Conservation (phyloP, 768 basidiomycete genomes). For the Calocera viscosa region DNA sequence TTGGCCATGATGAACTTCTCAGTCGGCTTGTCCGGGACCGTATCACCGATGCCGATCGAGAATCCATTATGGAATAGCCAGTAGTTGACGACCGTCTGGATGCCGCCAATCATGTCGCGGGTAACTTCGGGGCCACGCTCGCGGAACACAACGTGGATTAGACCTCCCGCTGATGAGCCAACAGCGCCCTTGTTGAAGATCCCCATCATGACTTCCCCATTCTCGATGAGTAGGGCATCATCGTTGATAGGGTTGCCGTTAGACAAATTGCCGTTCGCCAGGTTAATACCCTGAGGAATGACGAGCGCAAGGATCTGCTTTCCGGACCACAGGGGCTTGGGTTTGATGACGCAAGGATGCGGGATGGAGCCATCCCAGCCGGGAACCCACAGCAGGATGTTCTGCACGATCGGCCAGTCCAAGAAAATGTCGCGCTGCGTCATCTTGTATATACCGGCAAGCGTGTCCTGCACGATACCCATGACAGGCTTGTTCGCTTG, state of each 20-base stretch:
- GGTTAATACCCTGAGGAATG: slow-evolving; percentile 90
- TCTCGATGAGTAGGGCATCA: slow-evolving; percentile 91
- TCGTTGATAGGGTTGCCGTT: slow-evolving; percentile 78
- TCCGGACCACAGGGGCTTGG: slow-evolving; percentile 94
- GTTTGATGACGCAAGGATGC: slow-evolving; percentile 87
- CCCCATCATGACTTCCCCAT: slow-evolving; percentile 89
- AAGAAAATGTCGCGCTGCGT: slow-evolving; percentile 90
- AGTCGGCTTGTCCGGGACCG: slow-evolving; percentile 80
- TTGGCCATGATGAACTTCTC: slow-evolving; percentile 78
- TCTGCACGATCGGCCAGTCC: slow-evolving; percentile 92
- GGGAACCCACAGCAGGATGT: slow-evolving; percentile 94
- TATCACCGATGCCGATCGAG: slow-evolving; percentile 97
- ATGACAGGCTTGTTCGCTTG: slow-evolving; percentile 99
- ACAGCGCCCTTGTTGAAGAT: slow-evolving; percentile 99
- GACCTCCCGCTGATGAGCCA: slow-evolving; percentile 84
- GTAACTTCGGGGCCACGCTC: slow-evolving; percentile 93
- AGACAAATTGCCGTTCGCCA: slow-evolving; percentile 25
- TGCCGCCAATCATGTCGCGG: slow-evolving; percentile 76
- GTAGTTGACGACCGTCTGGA: slow-evolving; percentile 92
- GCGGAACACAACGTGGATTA: slow-evolving; percentile 92
- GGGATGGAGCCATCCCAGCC: slow-evolving; percentile 94
- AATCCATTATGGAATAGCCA: slow-evolving; percentile 99
- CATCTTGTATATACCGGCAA: slow-evolving; percentile 94
- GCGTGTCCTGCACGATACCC: slow-evolving; percentile 98
- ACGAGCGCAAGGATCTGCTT: slow-evolving; percentile 89